phyloP scores from a whole-genome alignment of 1,284 basidiomycete genomes.

The Schizopora paradoxa region DNA sequence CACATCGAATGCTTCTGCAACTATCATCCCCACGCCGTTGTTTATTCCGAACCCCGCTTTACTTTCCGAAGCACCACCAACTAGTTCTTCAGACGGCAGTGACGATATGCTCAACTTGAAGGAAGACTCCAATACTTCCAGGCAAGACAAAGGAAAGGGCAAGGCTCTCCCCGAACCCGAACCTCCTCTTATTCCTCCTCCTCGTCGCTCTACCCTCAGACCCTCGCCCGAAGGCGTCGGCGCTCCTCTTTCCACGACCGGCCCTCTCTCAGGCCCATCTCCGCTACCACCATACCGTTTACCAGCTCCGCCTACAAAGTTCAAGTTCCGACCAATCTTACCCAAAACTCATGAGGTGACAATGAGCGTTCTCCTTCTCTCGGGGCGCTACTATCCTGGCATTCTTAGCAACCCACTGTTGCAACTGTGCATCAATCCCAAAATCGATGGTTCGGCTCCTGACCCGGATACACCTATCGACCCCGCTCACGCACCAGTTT shows the following conservation, averaged over 20 bases:
- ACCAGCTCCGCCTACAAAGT: constrained; percentile 58
- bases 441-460: constrained; percentile 27
- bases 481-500: constrained; percentile 50
- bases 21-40: constrained; percentile 2
- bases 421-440: constrained; percentile 34
- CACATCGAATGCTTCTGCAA: background rate
- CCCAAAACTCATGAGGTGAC: constrained; percentile 57
- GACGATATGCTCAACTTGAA: too few species aligned
- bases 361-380: constrained; percentile 58
- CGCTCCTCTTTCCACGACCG: constrained; percentile 11
- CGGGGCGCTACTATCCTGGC: constrained; percentile 69
- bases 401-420: constrained; percentile 59
- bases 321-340: constrained; percentile 64
- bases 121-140: background rate
- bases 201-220: background rate
- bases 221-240: constrained; percentile 8
- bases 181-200: background rate
- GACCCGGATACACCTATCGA: constrained; percentile 34
- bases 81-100: too few species aligned
- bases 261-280: constrained; percentile 28
- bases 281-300: constrained; percentile 43
- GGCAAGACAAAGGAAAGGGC: too few species aligned
- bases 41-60: constrained; percentile 7
- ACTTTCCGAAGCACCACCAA: background rate
- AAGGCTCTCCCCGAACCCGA: background rate